phyloP scores from a whole-genome alignment of 2,329 filamentous ascomycete species.

The Epichloe gansuensis region DNA sequence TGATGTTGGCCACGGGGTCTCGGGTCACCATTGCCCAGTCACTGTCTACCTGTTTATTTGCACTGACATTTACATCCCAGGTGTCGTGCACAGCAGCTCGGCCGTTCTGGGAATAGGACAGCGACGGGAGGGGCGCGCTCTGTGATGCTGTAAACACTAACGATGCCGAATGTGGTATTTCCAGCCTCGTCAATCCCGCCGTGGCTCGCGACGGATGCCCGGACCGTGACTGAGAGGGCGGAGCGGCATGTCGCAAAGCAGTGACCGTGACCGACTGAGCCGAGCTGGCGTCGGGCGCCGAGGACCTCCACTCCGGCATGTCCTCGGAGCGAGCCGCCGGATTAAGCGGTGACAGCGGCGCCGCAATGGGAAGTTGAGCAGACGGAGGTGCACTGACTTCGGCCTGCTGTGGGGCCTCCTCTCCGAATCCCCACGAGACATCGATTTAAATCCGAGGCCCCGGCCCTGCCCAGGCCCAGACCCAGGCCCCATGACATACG shows the following conservation, averaged over 20 bases:
- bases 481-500: slow-evolving; percentile 33
- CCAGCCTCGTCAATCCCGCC: slow-evolving; percentile 7
- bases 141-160: neutral
- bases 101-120: neutral
- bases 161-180: slow-evolving; percentile 5
- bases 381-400: slow-evolving; percentile 3
- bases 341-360: slow-evolving; percentile 7
- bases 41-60: slow-evolving; percentile 9
- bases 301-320: neutral
- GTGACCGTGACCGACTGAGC: neutral
- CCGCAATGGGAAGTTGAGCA: slow-evolving; percentile 1
- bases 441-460: slow-evolving; percentile 20
- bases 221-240: neutral
- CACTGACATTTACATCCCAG: neutral
- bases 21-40: slow-evolving; percentile 22
- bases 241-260: neutral
- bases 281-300: neutral
- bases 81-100: neutral
- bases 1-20: slow-evolving; percentile 6
- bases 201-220: slow-evolving; percentile 4
- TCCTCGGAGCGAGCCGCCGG: neutral
- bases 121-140: neutral
- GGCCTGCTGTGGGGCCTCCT: slow-evolving; percentile 10
- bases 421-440: slow-evolving; percentile 12
- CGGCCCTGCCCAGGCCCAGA: slow-evolving; percentile 17